Base-by-base conservation (phyloP, 768 basidiomycete species). In the Rhodotorula kratochvilovae region DNA sequence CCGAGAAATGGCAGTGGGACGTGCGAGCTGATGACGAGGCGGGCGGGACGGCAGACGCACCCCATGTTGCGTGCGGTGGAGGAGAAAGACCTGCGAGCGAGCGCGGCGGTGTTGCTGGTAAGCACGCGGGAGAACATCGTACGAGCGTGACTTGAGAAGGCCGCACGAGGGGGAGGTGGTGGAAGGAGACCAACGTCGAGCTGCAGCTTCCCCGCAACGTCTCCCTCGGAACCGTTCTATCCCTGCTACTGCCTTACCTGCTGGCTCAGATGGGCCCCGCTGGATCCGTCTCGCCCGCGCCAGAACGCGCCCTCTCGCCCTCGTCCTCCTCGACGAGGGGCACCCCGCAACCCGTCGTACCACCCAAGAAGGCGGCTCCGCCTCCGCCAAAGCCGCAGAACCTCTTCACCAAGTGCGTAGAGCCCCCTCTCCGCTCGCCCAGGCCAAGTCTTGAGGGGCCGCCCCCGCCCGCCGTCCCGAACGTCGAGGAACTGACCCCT, bases 401-500 rank as follows among this genome's bases (percentile, higher is more conserved):
- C 61, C 43, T 73, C 60, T 73, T 73, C 68, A 42, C 64, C 25
- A 64, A 57, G 72, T 73, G 36, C 45, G 67, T n/a, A 15, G 3
- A 1, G 1, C 46, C 43, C 27, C 63, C 25, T 21, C 43, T 17
- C 17, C 43, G 35, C 5, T 15, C 3, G 8, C 7, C 48, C 25
- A 6, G 23, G 25, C 39, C 39, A 39, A 39, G 39, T 39, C 39
- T n/a, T n/a, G n/a, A n/a, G 43, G 15, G 19, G 43, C 43, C 15
- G 13, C 43, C 6, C 13, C 7, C 45, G 8, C 48, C 23, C 25
- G 4, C 8, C 27, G 23, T 2, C 48, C 48, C 48, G 48, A 25
- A 27, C 48, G 10, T 25, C 23, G 25, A 4, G 21, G 23, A 8
- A 42, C 69, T 45, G 23, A 48, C 62, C 46, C 27, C 5, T 19